Conservation (phyloP, 225 moss, liverwort and hornwort species). For the Neckera pumila region DNA sequence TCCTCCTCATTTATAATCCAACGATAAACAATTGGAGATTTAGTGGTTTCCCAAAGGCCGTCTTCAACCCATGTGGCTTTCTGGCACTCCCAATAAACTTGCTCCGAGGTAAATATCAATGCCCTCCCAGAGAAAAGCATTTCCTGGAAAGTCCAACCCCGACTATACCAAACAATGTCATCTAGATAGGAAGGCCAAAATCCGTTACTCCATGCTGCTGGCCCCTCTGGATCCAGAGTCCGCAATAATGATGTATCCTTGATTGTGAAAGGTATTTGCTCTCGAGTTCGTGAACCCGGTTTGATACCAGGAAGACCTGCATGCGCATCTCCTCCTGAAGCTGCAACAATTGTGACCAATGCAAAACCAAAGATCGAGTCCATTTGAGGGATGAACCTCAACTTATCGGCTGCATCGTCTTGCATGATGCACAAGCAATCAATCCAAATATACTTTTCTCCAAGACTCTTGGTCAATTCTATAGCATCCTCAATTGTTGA, state of each 20-base stretch:
- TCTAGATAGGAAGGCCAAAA: not conserved
- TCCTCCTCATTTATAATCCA: not conserved
- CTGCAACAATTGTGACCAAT: not conserved
- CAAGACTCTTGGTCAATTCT: not conserved
- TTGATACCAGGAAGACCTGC: not conserved
- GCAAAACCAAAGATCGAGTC: not conserved
- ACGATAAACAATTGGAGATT: not conserved
- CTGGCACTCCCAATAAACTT: not conserved
- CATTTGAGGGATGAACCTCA: not conserved
- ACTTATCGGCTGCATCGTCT: not conserved
- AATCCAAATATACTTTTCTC: not conserved
- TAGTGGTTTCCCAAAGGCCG: not conserved
- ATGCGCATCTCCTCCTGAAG: not conserved
- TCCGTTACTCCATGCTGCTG: not conserved
- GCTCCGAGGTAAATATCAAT: not conserved
- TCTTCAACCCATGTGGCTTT: not conserved
- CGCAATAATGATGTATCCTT: not conserved
- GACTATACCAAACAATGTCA: not conserved
- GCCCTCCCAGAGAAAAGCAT: not conserved
- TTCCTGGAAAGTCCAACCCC: not conserved
- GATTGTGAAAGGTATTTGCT: not conserved
- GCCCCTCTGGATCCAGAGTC: not conserved
- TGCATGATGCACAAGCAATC: not conserved
- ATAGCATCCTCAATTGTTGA: not conserved
- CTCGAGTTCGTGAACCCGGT: not conserved